Evolutionary conservation across 208 protist species (phyloP).

Genomic region (Vickermania spadyakhi): DNA sequence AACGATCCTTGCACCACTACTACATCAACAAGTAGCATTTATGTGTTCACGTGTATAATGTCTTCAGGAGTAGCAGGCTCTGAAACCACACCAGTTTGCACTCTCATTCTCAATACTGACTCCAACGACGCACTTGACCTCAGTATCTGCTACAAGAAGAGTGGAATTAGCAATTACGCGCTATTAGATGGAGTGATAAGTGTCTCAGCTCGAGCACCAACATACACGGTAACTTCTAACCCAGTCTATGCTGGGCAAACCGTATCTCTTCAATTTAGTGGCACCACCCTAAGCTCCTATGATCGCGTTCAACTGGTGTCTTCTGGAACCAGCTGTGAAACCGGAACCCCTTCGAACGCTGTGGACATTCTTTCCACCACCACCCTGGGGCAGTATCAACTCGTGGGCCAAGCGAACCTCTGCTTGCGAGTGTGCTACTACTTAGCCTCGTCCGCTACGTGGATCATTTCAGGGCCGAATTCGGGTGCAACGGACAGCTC

Average conservation of each 20-base stretch:
- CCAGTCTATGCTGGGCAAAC: constrained; percentile 61
- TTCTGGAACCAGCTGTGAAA: constrained; percentile 19
- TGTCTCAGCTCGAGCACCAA: constrained; percentile 60
- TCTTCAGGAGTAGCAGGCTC: neutral
- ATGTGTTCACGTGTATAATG: constrained; percentile 6
- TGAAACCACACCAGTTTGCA: constrained; percentile 25
- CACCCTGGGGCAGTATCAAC: constrained; percentile 40
- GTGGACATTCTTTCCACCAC: constrained; percentile 21
- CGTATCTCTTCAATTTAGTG: constrained; percentile 38
- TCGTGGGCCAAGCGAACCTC: constrained; percentile 41
- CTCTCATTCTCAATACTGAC: constrained; percentile 44
- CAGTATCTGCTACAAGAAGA: constrained; percentile 69
- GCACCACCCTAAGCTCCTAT: constrained; percentile 25
- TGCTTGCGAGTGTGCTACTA: constrained; percentile 76
- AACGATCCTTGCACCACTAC: constrained; percentile 19
- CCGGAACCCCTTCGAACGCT: constrained; percentile 1
- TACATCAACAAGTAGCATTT: constrained; percentile 10
- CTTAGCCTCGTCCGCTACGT: constrained; percentile 19
- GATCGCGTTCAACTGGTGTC: constrained; percentile 52
- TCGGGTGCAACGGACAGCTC: constrained; percentile 9
- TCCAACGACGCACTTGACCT: constrained; percentile 37
- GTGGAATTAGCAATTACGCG: constrained; percentile 37
- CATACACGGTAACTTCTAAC: constrained; percentile 41
- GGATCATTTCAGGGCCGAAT: constrained; percentile 33
- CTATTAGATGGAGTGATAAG: constrained; percentile 31